A percentile compares a stretch with the other conserved stretches of the same genome.
Evolutionary conservation across 2,329 filamentous ascomycete genomes (phyloP).

Genomic region (Fulvia fulva): DNA sequence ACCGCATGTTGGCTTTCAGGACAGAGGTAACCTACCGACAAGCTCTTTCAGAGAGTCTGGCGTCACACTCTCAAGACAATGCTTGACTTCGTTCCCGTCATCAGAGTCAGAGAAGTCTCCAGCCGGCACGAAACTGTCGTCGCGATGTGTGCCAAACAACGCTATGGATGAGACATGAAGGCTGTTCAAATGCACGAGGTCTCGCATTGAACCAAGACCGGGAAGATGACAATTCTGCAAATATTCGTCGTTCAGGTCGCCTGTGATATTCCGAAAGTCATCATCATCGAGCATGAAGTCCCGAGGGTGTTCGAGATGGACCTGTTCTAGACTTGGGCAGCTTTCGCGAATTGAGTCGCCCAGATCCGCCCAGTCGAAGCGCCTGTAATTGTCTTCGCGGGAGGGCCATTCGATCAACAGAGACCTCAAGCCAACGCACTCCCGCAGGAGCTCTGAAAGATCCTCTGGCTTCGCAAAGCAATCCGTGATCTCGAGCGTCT

Average conservation of each 20-base stretch:
- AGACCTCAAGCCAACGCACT: background rate
- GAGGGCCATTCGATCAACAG: background rate
- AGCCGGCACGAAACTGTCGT: background rate
- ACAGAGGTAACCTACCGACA: background rate
- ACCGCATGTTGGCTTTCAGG: background rate
- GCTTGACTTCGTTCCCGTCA: background rate
- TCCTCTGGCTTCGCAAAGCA: background rate
- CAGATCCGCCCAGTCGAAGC: background rate
- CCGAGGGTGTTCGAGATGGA: background rate
- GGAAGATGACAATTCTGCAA: background rate
- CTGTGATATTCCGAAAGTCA: background rate
- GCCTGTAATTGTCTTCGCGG: background rate
- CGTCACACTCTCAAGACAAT: background rate
- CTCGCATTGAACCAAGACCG: background rate
- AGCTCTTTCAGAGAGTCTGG: background rate
- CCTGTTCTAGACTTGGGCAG: background rate
- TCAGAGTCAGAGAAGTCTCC: background rate
- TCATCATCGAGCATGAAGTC: background rate
- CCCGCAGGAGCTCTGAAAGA: background rate
- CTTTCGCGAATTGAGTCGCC: background rate
- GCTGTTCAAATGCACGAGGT: background rate
- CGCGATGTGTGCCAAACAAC: constrained; percentile 1
- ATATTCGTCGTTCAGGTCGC: background rate
- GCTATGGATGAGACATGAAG: background rate
- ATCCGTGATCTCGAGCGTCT: background rate